Evolutionary conservation across 2,329 filamentous ascomycete genomes (phyloP).

Genomic region (Talaromyces sp.): DNA sequence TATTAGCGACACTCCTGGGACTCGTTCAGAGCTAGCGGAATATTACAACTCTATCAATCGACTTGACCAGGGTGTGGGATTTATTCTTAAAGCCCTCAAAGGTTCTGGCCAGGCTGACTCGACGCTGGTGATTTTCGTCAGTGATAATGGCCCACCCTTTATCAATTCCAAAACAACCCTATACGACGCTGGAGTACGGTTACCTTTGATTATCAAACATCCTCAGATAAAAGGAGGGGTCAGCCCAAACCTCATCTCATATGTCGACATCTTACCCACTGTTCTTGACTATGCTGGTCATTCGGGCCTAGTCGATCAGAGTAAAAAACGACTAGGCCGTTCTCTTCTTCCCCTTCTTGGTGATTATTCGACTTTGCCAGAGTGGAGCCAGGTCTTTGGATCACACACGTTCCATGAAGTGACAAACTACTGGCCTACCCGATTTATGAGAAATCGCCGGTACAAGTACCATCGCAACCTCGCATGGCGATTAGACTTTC

Average conservation of each 20-base stretch:
- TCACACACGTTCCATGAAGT: slow-evolving; percentile 50
- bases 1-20: slow-evolving; percentile 35
- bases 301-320: slow-evolving; percentile 27
- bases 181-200: slow-evolving; percentile 42
- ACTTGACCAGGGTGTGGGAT: slow-evolving; percentile 33
- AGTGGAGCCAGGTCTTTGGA: slow-evolving; percentile 35
- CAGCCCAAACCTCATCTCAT: slow-evolving; percentile 44
- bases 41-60: slow-evolving; percentile 39
- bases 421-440: slow-evolving; percentile 47
- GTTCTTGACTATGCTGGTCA: slow-evolving; percentile 35
- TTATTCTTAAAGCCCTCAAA: slow-evolving; percentile 22
- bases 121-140: slow-evolving; percentile 44
- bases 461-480: slow-evolving; percentile 51
- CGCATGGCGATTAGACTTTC: slow-evolving; percentile 46
- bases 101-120: slow-evolving; percentile 18
- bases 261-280: slow-evolving; percentile 43
- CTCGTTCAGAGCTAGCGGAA: slow-evolving; percentile 38
- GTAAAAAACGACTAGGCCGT: slow-evolving; percentile 16
- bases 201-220: slow-evolving; percentile 38
- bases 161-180: slow-evolving; percentile 49
- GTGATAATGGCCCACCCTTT: slow-evolving; percentile 47
- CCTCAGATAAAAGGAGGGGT: slow-evolving; percentile 19
- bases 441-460: slow-evolving; percentile 35
- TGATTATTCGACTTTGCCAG: background rate
- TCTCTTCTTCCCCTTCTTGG: slow-evolving; percentile 14